These are phyloP conservation scores for Penicillium psychrosexuale DNA, from an alignment of 2,329 filamentous ascomycete genomes.

Conservation along the genomic window DNA sequence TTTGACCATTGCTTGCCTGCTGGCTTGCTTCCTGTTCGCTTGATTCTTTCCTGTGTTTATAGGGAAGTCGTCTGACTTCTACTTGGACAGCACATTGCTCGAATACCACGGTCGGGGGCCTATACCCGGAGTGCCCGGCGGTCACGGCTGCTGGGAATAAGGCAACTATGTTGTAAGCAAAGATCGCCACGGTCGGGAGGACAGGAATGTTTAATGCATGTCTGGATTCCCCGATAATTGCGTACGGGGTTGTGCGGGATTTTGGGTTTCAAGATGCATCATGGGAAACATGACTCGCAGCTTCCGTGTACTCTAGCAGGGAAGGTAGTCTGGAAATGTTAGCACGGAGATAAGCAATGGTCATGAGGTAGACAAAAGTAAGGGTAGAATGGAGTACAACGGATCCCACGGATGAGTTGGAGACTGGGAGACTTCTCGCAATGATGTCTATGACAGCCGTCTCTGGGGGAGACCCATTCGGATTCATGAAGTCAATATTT, in stretches of 20 bases:
- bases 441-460: not conserved
- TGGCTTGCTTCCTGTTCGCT: too few relatives aligned
- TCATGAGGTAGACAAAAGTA: not conserved
- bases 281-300: not conserved
- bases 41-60: too few relatives aligned
- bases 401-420: not conserved
- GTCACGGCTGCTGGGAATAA: constrained; percentile 8
- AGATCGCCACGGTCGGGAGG: not conserved
- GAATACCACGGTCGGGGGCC: too few relatives aligned
- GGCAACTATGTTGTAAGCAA: not conserved
- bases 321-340: not conserved
- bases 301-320: not conserved
- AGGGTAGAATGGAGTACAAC: not conserved
- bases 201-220: not conserved
- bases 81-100: too few relatives aligned
- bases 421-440: not conserved
- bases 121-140: not conserved
- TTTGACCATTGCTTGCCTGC: too few relatives aligned
- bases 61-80: too few relatives aligned
- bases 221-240: not conserved
- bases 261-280: not conserved
- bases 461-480: not conserved
- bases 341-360: not conserved
- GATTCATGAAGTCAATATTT: constrained; percentile 6
- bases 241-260: not conserved